A percentile compares a stretch with the other conserved stretches of the same genome.
phyloP scores from a whole-genome alignment of 805 yeast species.

The Metschnikowia cubensis region DNA sequence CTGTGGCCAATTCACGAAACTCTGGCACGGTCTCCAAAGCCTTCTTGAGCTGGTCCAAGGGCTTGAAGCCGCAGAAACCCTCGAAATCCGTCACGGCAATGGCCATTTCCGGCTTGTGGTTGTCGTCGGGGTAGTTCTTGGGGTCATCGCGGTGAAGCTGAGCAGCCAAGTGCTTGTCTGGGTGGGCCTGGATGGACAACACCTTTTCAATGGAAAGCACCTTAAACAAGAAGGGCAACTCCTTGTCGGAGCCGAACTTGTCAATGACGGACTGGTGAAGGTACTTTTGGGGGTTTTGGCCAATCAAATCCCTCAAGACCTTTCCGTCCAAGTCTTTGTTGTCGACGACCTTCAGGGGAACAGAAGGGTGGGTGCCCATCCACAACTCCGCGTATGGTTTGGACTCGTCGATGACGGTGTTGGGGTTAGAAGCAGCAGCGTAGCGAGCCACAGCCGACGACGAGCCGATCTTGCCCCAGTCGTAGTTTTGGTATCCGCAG shows the following conservation, averaged over 20 bases:
- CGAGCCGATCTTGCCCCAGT: slow-evolving; percentile 78
- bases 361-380: slow-evolving; percentile 98
- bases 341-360: slow-evolving; percentile 64
- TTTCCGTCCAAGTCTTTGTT: slow-evolving; percentile 35
- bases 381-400: slow-evolving; percentile 96
- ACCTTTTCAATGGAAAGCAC: slow-evolving; percentile 92
- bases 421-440: slow-evolving; percentile 66
- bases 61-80: slow-evolving; percentile 98
- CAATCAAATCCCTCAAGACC: slow-evolving; percentile 64
- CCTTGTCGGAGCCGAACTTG: slow-evolving; percentile 65
- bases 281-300: slow-evolving; percentile 51
- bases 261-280: slow-evolving; percentile 57
- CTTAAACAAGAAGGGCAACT: slow-evolving; percentile 89
- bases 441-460: slow-evolving; percentile 85
- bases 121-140: slow-evolving; percentile 92
- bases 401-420: slow-evolving; percentile 57
- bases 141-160: slow-evolving; percentile 81
- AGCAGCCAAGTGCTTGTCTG: slow-evolving; percentile 81
- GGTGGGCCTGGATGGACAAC: slow-evolving; percentile 95
- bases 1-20: slow-evolving; percentile 66
- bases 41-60: slow-evolving; percentile 68
- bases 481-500: slow-evolving; percentile 73
- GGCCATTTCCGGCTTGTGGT: slow-evolving; percentile 99
- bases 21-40: slow-evolving; percentile 75
- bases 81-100: slow-evolving; percentile 93